phyloP scores from a whole-genome alignment of 257 asterid species.

The Nicotiana tomentosiformis region DNA sequence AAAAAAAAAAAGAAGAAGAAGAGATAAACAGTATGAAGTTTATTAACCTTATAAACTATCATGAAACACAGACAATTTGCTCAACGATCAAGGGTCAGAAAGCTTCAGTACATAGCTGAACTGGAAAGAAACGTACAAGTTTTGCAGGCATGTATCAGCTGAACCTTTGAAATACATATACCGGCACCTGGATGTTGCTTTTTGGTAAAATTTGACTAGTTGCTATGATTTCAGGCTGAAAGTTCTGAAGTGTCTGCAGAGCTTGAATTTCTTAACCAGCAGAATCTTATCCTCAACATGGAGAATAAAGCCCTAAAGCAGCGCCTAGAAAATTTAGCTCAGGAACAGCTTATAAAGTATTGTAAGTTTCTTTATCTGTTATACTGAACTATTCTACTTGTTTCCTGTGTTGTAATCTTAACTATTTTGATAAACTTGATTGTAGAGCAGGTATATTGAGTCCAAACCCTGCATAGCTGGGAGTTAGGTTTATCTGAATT shows the following conservation, averaged over 20 bases:
- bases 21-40: neutral
- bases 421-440: neutral
- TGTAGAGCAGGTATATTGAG: neutral
- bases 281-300: slow-evolving; percentile 79
- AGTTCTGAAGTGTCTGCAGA: slow-evolving; percentile 86
- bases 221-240: slow-evolving; percentile 58
- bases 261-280: slow-evolving; percentile 86
- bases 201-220: slow-evolving; percentile 8
- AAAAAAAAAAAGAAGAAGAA: neutral
- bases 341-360: slow-evolving; percentile 80
- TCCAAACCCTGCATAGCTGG: neutral
- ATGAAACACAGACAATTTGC: slow-evolving; percentile 78
- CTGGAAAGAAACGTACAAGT: slow-evolving; percentile 91
- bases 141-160: slow-evolving; percentile 63
- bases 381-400: neutral
- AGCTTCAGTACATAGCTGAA: slow-evolving; percentile 91
- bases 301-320: slow-evolving; percentile 91
- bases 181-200: slow-evolving; percentile 1
- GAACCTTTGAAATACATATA: neutral
- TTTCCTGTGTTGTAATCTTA: neutral
- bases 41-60: slow-evolving; percentile 6
- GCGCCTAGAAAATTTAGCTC: slow-evolving; percentile 75
- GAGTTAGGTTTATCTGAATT: neutral
- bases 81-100: slow-evolving; percentile 95
- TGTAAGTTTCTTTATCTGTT: slow-evolving; percentile 43